These are phyloP conservation scores for Malus asiatica DNA, from an alignment of 306 rosid genomes.

Conservation along the genomic window DNA sequence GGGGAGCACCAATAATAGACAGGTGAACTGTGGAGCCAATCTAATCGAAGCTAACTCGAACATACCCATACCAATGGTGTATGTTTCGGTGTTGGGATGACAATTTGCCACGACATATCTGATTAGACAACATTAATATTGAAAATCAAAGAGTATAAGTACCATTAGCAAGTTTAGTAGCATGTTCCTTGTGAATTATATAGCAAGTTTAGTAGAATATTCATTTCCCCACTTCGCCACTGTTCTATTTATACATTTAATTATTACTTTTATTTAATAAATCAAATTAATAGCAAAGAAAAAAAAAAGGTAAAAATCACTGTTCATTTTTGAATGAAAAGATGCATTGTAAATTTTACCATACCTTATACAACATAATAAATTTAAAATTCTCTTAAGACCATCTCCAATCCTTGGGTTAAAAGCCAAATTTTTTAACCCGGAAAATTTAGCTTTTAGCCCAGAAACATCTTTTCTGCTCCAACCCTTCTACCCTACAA, in stretches of 20 bases:
- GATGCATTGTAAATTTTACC: too few species aligned
- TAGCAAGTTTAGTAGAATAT: not conserved
- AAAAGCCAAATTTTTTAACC: too few species aligned
- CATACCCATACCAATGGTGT: not conserved
- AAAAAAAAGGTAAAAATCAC: too few species aligned
- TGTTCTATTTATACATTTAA: not conserved
- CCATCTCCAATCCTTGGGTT: too few species aligned
- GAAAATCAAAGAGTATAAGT: not conserved
- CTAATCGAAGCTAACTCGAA: not conserved
- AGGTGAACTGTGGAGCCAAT: conserved; percentile 11
- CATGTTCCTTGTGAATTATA: not conserved
- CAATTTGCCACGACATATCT: conserved; percentile 11
- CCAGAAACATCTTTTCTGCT: too few species aligned
- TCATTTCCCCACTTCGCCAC: not conserved
- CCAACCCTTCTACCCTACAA: too few species aligned
- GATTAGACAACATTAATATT: conserved; percentile 1
- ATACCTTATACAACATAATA: too few species aligned
- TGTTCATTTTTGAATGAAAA: too few species aligned
- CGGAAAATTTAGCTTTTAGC: too few species aligned
- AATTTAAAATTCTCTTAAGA: too few species aligned
- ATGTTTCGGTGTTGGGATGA: not conserved
- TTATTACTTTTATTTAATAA: too few species aligned
- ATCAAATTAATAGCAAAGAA: too few species aligned
- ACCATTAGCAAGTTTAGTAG: not conserved
- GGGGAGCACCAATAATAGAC: conserved; percentile 45